Base-by-base conservation (phyloP, 805 yeast species). In the Candida tammaniensis region DNA sequence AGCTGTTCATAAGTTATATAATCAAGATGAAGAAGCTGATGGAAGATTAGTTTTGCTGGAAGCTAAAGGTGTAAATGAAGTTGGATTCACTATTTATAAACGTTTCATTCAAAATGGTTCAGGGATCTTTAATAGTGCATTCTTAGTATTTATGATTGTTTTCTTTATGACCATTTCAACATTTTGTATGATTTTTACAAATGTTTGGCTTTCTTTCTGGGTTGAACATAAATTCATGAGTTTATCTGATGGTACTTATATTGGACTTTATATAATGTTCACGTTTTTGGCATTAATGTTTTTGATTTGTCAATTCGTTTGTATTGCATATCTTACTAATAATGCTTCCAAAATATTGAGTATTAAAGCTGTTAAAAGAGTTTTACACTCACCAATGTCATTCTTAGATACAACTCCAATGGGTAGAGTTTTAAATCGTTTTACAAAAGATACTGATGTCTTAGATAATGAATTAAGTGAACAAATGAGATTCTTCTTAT, bases 191-290 rank as follows among this genome's bases (percentile, higher is more conserved):
- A 54, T 80, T 29, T 78, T 82, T 49, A 71, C 82, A 29, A 82
- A 80, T 54, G 78, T 80, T 14, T 85, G 94, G 94, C 64, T 88
- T 37, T 80, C 94, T 0, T 87, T 82, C 57, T 87, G 96, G 96
- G 69, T 81, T 3, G 70, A 67, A 14, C 38, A 64, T 32, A 76
- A 72, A 52, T 85, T 82, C 49, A 43, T 55, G 4, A 52, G 54
- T 15, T 58, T 61, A 31, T 38, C 73, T 6, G 64, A 69, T 34
- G 72, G 76, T 0, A 76, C 76, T 46, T 86, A 86, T 61, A 82
- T 82, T 54, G 95, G 93, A 1, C 46, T 86, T 28, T 82, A 80
- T 47, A 80, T 83, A 24, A 65, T 80, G 71, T 65, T 80, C 44
- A 64, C 82, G 0, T 50, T 81, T 4, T 47, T 78, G 27, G 56